Evolutionary conservation across 768 basidiomycete genomes (phyloP).

Genomic region (Lactarius sp.): DNA sequence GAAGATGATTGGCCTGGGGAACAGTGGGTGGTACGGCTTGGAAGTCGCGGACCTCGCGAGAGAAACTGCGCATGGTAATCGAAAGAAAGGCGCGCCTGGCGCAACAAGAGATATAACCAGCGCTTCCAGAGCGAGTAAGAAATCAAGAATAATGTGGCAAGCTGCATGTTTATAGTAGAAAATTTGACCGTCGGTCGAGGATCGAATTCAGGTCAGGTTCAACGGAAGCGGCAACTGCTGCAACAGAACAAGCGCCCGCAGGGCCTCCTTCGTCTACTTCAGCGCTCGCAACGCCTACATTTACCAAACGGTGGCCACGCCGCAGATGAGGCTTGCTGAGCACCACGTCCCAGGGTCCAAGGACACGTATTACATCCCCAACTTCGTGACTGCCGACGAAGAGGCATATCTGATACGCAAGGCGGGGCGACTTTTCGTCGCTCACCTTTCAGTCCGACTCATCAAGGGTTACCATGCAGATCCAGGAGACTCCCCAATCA

Average conservation of each 20-base stretch:
- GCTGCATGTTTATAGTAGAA: not conserved
- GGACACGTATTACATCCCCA: constrained; percentile 64
- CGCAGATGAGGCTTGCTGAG: not conserved
- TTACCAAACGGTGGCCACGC: not conserved
- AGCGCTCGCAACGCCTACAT: not conserved
- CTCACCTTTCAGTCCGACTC: constrained; percentile 4
- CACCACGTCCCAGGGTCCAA: constrained; percentile 31
- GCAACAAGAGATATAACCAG: constrained; percentile 5
- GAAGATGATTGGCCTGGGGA: not conserved
- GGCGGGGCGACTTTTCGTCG: constrained; percentile 36
- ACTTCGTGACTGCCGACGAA: constrained; percentile 70
- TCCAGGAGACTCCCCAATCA: constrained; percentile 68
- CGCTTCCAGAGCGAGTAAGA: constrained; percentile 16
- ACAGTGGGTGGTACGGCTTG: not conserved
- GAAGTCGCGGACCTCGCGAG: not conserved
- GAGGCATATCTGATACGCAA: constrained; percentile 75
- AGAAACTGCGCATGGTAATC: not conserved
- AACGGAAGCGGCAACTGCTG: not conserved
- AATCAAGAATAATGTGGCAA: not conserved
- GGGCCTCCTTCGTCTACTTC: not conserved
- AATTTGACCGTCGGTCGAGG: constrained; percentile 4
- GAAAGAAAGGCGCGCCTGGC: constrained; percentile 13
- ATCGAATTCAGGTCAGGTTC: not conserved
- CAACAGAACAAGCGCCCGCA: not conserved
- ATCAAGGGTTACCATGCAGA: constrained; percentile 40